phyloP scores from a whole-genome alignment of 2,329 filamentous ascomycete genomes.

The Calonectria montana region DNA sequence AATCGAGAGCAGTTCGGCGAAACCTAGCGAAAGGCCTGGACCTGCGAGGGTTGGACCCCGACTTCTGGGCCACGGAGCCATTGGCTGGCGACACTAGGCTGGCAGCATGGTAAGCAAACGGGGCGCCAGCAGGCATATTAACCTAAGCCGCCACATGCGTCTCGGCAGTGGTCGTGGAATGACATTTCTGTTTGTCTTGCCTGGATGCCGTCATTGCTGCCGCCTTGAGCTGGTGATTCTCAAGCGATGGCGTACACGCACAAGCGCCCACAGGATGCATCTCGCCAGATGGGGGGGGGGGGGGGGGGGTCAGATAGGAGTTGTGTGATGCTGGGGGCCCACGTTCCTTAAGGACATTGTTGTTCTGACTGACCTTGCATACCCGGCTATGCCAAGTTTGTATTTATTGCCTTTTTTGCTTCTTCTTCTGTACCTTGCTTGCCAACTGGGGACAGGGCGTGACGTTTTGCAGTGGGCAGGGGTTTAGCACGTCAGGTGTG shows the following conservation, averaged over 20 bases:
- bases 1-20: constrained; percentile 17
- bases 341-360: constrained; percentile 14
- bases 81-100: neutral
- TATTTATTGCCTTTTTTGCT: neutral
- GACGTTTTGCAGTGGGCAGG: constrained; percentile 19
- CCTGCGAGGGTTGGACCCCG: neutral
- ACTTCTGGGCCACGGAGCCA: neutral
- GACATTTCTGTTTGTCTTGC: neutral
- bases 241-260: constrained; percentile 8
- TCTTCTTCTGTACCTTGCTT: constrained; percentile 1
- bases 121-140: neutral
- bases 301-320: neutral
- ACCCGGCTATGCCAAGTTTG: neutral
- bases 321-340: constrained; percentile 1
- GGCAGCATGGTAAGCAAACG: constrained; percentile 4
- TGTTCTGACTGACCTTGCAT: neutral
- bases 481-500: constrained; percentile 3
- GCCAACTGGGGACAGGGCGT: constrained; percentile 2
- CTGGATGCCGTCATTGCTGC: neutral
- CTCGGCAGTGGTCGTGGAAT: constrained; percentile 3
- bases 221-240: constrained; percentile 9
- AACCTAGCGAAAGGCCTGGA: constrained; percentile 19
- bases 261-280: neutral
- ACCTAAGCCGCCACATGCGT: constrained; percentile 8
- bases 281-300: neutral